A percentile compares a stretch with the other conserved stretches of the same genome.
Evolutionary conservation across 2,329 filamentous ascomycete species (phyloP).

Genomic region (Colletotrichum sp.): DNA sequence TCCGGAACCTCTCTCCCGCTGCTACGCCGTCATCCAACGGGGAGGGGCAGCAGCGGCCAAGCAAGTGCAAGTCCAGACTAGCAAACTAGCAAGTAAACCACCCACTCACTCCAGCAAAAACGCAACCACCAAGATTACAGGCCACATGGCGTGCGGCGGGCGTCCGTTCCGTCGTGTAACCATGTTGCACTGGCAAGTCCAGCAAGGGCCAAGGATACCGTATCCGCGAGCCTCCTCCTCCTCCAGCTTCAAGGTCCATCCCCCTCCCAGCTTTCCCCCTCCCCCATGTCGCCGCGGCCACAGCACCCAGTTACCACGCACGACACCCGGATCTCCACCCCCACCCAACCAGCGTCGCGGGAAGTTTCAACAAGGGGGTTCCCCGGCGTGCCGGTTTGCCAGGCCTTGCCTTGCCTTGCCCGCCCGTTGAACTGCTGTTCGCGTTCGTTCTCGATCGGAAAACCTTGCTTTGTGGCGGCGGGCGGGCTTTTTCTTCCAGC

Average conservation of each 20-base stretch:
- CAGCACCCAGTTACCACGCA: neutral
- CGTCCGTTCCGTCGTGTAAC: neutral
- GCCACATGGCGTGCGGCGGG: neutral
- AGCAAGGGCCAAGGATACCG: neutral
- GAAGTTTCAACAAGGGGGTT: constrained; percentile 7
- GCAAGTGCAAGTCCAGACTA: neutral
- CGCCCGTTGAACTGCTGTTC: neutral
- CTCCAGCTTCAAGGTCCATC: neutral
- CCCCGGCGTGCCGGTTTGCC: neutral
- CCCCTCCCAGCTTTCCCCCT: neutral
- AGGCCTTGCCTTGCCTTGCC: neutral
- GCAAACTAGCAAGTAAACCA: neutral
- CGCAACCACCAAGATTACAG: neutral
- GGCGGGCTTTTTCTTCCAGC: neutral
- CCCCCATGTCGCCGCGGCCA: neutral
- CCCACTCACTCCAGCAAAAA: neutral
- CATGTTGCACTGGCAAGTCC: neutral
- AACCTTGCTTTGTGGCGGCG: neutral
- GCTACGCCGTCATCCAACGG: neutral
- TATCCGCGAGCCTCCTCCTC: neutral
- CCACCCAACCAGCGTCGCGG: constrained; percentile 3
- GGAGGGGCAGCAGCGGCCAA: neutral
- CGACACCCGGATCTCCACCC: constrained; percentile 1
- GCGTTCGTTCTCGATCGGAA: neutral
- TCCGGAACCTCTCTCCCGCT: neutral